Evolutionary conservation across 148 eudicot genomes (phyloP).

Genomic region (Vaccinium myrtillus): DNA sequence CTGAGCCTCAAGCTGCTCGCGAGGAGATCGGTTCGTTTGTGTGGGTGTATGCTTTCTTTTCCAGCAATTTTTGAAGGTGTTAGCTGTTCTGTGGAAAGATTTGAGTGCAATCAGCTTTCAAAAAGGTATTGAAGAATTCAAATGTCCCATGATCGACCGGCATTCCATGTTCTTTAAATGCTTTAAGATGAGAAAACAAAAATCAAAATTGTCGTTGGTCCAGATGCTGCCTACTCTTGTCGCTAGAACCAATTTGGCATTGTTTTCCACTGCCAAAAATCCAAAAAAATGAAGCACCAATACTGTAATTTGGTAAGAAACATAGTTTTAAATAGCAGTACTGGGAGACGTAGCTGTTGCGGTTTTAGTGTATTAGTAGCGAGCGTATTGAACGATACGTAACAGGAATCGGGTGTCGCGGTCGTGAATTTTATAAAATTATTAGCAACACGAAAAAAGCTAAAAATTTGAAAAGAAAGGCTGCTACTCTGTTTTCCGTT

Average conservation of each 20-base stretch:
- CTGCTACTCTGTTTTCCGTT: too few species aligned
- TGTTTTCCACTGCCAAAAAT: not conserved
- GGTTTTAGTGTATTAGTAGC: too few species aligned
- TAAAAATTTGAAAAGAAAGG: too few species aligned
- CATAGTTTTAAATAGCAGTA: too few species aligned
- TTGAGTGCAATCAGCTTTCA: not conserved
- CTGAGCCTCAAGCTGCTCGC: too few species aligned
- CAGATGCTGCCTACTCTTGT: not conserved
- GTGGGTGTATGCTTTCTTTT: not conserved
- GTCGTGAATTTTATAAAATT: too few species aligned
- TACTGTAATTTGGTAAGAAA: not conserved
- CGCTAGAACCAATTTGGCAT: not conserved
- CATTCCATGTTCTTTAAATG: slow-evolving; percentile 7
- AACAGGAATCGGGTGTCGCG: too few species aligned
- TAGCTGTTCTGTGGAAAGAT: not conserved
- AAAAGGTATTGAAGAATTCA: not conserved
- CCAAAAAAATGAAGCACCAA: not conserved
- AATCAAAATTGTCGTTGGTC: not conserved
- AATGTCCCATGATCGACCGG: slow-evolving; percentile 5
- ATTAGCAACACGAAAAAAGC: too few species aligned
- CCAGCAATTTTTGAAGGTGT: not conserved
- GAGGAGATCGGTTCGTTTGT: too few species aligned
- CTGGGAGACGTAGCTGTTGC: too few species aligned
- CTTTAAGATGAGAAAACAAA: not conserved
- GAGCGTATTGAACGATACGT: too few species aligned